Base-by-base conservation (phyloP, 2,329 filamentous ascomycete genomes). In the Plectosphaerella sp. region DNA sequence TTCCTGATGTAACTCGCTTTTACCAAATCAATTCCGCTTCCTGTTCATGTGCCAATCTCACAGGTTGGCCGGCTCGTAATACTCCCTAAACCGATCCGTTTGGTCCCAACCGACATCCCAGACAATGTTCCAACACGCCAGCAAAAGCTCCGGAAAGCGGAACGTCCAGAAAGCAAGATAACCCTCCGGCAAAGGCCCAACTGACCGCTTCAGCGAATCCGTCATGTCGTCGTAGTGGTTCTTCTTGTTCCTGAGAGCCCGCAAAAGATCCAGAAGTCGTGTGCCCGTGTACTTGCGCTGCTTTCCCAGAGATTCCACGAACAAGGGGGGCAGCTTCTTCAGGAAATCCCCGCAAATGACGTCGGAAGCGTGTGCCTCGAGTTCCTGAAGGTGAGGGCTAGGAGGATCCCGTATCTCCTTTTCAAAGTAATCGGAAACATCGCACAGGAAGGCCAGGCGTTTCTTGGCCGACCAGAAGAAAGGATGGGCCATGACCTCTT, bases 141-240 rank as follows among this genome's bases (percentile, higher is more conserved):
- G 84, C 54, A 97, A 66, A 60, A 97, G 68, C 59, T 80, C 83
- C 4, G 91, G 91, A 63, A 97, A 97, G 53, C 82, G 78, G 8
- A 81, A 75, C 0, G 88, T 88, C 89, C 91, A 97, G 64, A 95
- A 96, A 11, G 77, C 77, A 45, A 96, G 73, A 64, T 96, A 97
- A 0, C 89, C 90, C 14, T 91, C 86, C 0, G 91, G 88, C 54
- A 93, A 65, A 9, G 84, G 72, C 0, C 91, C 91, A 0, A 96
- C 89, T 28, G 69, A 67, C 55, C 74, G 74, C 62, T 80, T 93
- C 57, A 96, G 80, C 47, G 83, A 73, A 14, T 92, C 88, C 7
- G 89, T 81, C 89, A 99, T 93, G 67, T 99, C 94, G 64, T 96
- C 92, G 67, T 97, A 99, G 66, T 99, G 94, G 58, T 97, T 96